Percentiles rank a stretch among this genome's conserved stretches.
Conservation (phyloP, 345 rosid species). For the Syzygium grande region DNA sequence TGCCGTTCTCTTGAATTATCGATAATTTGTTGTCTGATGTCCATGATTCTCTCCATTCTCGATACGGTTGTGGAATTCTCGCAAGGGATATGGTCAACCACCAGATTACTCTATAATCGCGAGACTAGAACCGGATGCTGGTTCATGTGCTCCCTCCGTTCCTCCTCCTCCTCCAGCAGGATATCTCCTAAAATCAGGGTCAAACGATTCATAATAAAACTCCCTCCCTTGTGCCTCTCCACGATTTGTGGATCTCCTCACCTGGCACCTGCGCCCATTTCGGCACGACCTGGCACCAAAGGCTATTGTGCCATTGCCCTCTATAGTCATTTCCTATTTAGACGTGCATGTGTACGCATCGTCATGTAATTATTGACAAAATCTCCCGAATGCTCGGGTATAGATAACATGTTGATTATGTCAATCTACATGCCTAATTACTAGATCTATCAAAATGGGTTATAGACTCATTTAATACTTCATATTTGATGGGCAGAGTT, state of each 20-base stretch:
- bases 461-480: no score
- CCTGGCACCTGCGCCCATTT: neutral
- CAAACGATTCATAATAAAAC: neutral
- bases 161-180: neutral
- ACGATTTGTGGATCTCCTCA: neutral
- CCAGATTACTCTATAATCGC: neutral
- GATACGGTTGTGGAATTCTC: neutral
- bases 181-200: neutral
- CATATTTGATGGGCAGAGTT: no score
- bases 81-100: neutral
- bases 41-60: neutral
- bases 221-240: neutral
- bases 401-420: no score
- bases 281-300: neutral
- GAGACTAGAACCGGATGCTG: neutral
- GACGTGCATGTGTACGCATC: neutral
- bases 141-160: neutral
- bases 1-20: neutral
- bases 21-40: neutral
- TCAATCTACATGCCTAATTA: no score
- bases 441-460: no score
- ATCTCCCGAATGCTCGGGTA: no score
- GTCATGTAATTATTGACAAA: no score
- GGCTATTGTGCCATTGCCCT: neutral
- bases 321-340: neutral